Evolutionary conservation across 2,329 filamentous ascomycete genomes (phyloP).

Genomic region (Alternaria postmessia): DNA sequence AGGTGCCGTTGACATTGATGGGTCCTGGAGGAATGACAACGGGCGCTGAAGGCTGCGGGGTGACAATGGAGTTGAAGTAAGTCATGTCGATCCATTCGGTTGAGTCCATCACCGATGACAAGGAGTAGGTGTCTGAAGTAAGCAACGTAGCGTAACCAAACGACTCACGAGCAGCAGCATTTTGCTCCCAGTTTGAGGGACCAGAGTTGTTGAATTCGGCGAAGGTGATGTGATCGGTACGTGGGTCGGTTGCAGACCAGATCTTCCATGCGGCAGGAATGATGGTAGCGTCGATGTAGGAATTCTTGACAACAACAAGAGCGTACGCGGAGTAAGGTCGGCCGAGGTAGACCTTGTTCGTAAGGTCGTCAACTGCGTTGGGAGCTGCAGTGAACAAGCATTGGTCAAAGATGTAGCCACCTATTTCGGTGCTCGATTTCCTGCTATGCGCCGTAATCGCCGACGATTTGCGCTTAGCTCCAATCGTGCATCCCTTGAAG

Average conservation of each 20-base stretch:
- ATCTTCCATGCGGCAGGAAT: slow-evolving; percentile 65
- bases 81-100: slow-evolving; percentile 53
- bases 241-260: slow-evolving; percentile 60
- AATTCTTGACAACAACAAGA: slow-evolving; percentile 59
- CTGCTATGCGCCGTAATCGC: slow-evolving; percentile 37
- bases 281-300: slow-evolving; percentile 61
- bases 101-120: slow-evolving; percentile 47
- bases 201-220: slow-evolving; percentile 68
- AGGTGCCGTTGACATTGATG: slow-evolving; percentile 30
- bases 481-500: slow-evolving; percentile 60
- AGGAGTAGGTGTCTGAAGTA: slow-evolving; percentile 46
- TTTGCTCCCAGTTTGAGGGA: slow-evolving; percentile 47
- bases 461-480: slow-evolving; percentile 49
- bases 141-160: slow-evolving; percentile 48
- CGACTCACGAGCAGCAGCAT: slow-evolving; percentile 45
- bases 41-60: slow-evolving; percentile 36
- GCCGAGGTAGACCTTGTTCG: slow-evolving; percentile 57
- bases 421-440: slow-evolving; percentile 32
- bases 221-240: slow-evolving; percentile 62
- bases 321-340: slow-evolving; percentile 61
- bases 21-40: slow-evolving; percentile 28
- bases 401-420: slow-evolving; percentile 63
- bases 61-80: slow-evolving; percentile 50
- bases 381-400: slow-evolving; percentile 54
- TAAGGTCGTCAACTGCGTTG: slow-evolving; percentile 42